A percentile compares a stretch with the other conserved stretches of the same genome.
phyloP scores from a whole-genome alignment of 495 filamentous ascomycete species.

The Annulohypoxylon maeteangense region DNA sequence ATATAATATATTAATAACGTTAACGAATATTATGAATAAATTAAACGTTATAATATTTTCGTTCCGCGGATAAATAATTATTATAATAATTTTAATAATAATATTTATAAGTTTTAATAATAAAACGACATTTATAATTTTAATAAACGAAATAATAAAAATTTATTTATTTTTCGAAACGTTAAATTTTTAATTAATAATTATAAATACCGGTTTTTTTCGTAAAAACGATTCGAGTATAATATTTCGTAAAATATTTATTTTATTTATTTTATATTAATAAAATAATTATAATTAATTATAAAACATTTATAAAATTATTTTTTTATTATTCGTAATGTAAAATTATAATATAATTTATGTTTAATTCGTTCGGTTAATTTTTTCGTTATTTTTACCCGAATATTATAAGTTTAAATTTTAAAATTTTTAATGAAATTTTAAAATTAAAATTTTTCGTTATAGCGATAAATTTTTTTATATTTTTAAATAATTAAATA shows the following conservation, averaged over 20 bases:
- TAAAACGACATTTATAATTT: too few species aligned
- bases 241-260: too few species aligned
- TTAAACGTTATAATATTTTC: neutral
- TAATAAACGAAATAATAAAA: too few species aligned
- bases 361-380: neutral
- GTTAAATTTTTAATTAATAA: neutral
- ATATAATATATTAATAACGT: too few species aligned
- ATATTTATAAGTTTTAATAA: neutral
- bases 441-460: neutral
- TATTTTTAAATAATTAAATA: neutral
- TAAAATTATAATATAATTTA: neutral
- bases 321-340: too few species aligned
- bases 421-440: neutral
- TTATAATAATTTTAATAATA: neutral
- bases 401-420: neutral
- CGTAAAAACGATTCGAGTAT: neutral
- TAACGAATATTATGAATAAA: neutral
- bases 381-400: neutral
- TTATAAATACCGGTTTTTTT: too few species aligned
- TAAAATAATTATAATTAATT: neutral
- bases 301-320: slow-evolving; percentile 5
- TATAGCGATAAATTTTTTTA: too few species aligned
- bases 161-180: neutral
- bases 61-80: neutral
- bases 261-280: neutral